phyloP scores from a whole-genome alignment of 1,284 basidiomycete genomes.

The Cryptococcus sp. region DNA sequence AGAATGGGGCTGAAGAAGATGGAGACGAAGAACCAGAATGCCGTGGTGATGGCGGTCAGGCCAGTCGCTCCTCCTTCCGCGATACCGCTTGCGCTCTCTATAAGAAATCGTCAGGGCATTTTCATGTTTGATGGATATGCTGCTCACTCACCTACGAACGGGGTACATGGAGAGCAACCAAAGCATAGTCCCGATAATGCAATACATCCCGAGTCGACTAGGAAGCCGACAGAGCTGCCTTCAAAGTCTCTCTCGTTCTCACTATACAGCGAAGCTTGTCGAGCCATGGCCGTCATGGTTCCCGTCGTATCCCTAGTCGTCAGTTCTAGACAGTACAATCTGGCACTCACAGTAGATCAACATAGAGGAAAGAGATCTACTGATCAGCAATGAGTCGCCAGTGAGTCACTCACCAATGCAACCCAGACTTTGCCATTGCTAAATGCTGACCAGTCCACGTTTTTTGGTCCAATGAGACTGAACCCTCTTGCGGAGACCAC shows the following conservation, averaged over 20 bases:
- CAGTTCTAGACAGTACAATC: neutral
- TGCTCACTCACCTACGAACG: constrained; percentile 61
- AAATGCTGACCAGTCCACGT: constrained; percentile 49
- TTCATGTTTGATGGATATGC: neutral
- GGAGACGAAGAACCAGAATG: constrained; percentile 77
- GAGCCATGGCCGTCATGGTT: constrained; percentile 87
- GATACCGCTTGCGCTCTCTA: constrained; percentile 47
- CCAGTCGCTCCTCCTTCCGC: constrained; percentile 86
- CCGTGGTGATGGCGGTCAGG: constrained; percentile 72
- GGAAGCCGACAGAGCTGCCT: constrained; percentile 79
- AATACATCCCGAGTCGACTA: constrained; percentile 56
- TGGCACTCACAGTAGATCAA: constrained; percentile 68
- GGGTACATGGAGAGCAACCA: constrained; percentile 84
- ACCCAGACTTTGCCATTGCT: constrained; percentile 79
- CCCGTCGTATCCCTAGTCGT: constrained; percentile 58
- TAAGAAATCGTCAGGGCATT: neutral
- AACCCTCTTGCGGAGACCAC: constrained; percentile 67
- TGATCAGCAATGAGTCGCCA: neutral
- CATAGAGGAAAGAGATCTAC: constrained; percentile 71
- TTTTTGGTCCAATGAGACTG: constrained; percentile 45
- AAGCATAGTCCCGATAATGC: constrained; percentile 57
- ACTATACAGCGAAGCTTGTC: constrained; percentile 84
- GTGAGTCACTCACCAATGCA: constrained; percentile 64
- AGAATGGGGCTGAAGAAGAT: constrained; percentile 91
- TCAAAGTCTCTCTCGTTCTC: constrained; percentile 85